A percentile compares a stretch with the other conserved stretches of the same genome.
These are phyloP conservation scores for Thalassiosira mediterranea DNA, from an alignment of 352 stramenopile species.

Conservation along the genomic window DNA sequence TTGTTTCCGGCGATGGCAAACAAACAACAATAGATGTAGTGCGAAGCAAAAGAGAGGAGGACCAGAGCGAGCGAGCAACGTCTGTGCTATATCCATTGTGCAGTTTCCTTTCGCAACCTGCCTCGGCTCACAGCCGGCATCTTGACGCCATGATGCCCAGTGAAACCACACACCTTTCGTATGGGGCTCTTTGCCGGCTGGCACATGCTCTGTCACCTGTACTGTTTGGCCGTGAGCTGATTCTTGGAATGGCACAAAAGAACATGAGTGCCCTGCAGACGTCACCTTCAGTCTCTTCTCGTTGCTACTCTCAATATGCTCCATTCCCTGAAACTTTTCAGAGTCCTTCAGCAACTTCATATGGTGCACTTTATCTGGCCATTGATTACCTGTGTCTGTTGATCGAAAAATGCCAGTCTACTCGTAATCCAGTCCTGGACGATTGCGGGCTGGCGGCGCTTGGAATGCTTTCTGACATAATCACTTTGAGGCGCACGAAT, in stretches of 20 bases:
- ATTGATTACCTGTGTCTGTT: slow-evolving; percentile 44
- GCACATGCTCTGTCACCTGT: slow-evolving; percentile 30
- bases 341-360: slow-evolving; percentile 21
- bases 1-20: slow-evolving; percentile 26
- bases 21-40: slow-evolving; percentile 29
- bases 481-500: slow-evolving; percentile 8
- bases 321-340: slow-evolving; percentile 34
- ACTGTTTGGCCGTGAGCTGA: slow-evolving; percentile 29
- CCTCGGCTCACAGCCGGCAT: slow-evolving; percentile 19
- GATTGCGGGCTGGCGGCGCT: slow-evolving; percentile 35
- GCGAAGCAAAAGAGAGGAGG: slow-evolving; percentile 1
- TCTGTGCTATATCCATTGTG: slow-evolving; percentile 42
- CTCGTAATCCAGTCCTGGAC: slow-evolving; percentile 22
- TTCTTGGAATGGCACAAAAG: slow-evolving; percentile 53
- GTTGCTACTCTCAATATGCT: not conserved
- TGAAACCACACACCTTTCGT: slow-evolving; percentile 26
- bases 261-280: slow-evolving; percentile 26
- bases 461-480: slow-evolving; percentile 43
- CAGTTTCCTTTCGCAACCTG: slow-evolving; percentile 45
- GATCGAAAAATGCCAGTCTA: slow-evolving; percentile 35
- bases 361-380: slow-evolving; percentile 39
- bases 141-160: slow-evolving; percentile 8
- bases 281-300: no score
- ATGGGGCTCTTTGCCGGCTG: slow-evolving; percentile 26
- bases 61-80: slow-evolving; percentile 8